Evolutionary conservation across 345 rosid species (phyloP).

Genomic region (Lepidium sativum): DNA sequence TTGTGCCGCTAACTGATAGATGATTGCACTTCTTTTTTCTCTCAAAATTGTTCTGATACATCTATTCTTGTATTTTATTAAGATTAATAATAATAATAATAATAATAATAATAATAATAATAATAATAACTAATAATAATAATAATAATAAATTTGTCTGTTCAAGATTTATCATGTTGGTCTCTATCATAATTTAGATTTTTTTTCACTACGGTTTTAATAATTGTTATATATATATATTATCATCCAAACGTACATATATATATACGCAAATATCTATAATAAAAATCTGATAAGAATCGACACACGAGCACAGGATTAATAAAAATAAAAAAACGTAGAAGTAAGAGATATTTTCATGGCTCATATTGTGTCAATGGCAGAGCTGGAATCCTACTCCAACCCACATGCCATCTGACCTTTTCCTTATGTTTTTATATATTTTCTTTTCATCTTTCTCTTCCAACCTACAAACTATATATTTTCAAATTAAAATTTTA

Average conservation of each 20-base stretch:
- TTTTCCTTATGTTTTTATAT: slow-evolving; percentile 15
- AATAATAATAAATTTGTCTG: too few species aligned
- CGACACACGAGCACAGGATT: slow-evolving; percentile 31
- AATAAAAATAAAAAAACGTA: slow-evolving; percentile 12
- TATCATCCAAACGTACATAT: too few species aligned
- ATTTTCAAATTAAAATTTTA: too few species aligned
- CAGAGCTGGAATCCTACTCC: slow-evolving; percentile 67
- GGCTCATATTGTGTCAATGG: slow-evolving; percentile 43
- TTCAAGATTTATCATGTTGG: neutral
- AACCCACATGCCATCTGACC: slow-evolving; percentile 42
- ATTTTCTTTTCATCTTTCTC: slow-evolving; percentile 7
- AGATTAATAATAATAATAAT: too few species aligned
- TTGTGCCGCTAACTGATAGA: neutral
- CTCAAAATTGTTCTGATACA: neutral
- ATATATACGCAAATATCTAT: too few species aligned
- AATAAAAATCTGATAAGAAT: neutral
- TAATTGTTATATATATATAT: neutral
- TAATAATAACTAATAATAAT: too few species aligned
- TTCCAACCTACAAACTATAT: slow-evolving; percentile 33
- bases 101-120: too few species aligned
- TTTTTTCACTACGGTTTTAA: neutral
- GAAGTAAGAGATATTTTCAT: slow-evolving; percentile 28
- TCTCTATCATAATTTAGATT: neutral
- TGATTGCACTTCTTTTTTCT: neutral
- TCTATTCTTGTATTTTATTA: too few species aligned